These are phyloP conservation scores for Fusarium sp. DNA, from an alignment of 2,329 filamentous ascomycete species.

Conservation along the genomic window DNA sequence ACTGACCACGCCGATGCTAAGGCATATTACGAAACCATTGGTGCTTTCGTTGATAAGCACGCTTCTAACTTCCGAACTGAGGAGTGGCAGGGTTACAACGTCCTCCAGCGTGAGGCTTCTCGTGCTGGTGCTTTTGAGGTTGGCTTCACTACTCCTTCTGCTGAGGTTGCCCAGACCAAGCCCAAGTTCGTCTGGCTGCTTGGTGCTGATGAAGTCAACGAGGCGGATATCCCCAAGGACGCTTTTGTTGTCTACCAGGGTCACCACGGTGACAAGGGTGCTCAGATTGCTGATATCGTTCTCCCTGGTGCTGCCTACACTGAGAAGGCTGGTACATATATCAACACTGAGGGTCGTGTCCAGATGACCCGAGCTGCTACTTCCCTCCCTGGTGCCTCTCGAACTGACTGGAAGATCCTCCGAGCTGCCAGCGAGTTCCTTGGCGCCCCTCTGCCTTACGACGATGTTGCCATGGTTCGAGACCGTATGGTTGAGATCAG, in stretches of 20 bases:
- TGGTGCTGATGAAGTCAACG: constrained; percentile 90
- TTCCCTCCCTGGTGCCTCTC: constrained; percentile 86
- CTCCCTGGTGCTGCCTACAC: constrained; percentile 96
- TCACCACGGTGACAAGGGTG: constrained; percentile 94
- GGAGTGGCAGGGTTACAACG: constrained; percentile 98
- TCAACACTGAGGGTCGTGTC: constrained; percentile 97
- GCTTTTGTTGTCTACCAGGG: constrained; percentile 98
- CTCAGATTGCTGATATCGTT: constrained; percentile 91
- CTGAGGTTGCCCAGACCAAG: constrained; percentile 82
- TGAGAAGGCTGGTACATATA: constrained; percentile 94
- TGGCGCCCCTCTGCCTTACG: constrained; percentile 87
- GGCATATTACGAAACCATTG: constrained; percentile 91
- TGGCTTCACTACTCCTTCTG: constrained; percentile 89
- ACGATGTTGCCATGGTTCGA: constrained; percentile 88
- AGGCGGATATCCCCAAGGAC: constrained; percentile 90
- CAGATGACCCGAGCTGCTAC: constrained; percentile 94
- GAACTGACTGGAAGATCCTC: constrained; percentile 99
- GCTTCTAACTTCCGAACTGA: constrained; percentile 85
- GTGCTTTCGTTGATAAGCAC: constrained; percentile 93
- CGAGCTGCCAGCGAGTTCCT: constrained; percentile 93
- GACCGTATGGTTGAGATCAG: constrained; percentile 97
- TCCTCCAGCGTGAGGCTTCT: constrained; percentile 93
- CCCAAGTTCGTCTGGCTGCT: constrained; percentile 98
- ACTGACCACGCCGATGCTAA: constrained; percentile 93
- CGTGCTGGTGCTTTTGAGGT: constrained; percentile 95